Evolutionary conservation across 1,284 basidiomycete genomes (phyloP).

Genomic region (Sparassis latifolia): DNA sequence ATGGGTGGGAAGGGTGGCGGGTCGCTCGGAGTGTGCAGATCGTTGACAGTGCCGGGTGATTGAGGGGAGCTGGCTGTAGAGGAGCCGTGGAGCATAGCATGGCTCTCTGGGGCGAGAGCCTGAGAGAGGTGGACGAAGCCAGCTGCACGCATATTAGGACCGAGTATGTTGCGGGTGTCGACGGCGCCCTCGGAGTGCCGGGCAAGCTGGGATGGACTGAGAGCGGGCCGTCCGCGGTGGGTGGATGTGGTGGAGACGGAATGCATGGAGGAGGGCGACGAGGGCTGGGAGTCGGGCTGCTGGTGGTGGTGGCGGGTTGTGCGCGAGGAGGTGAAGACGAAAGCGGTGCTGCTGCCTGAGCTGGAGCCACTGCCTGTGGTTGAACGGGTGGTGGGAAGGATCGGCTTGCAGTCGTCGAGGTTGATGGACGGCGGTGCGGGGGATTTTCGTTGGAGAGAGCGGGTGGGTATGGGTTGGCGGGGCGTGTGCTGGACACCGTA

Average conservation of each 20-base stretch:
- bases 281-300: constrained; percentile 4
- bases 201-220: constrained; percentile 20
- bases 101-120: constrained; percentile 4
- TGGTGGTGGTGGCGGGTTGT: constrained; percentile 14
- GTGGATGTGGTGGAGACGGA: neutral
- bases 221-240: neutral
- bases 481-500: neutral
- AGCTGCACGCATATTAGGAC: constrained; percentile 26
- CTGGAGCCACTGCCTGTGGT: constrained; percentile 45
- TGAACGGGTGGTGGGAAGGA: constrained; percentile 17
- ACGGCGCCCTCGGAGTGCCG: constrained; percentile 23
- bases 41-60: constrained; percentile 5
- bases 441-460: constrained; percentile 11
- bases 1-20: constrained; percentile 27
- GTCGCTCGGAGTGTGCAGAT: constrained; percentile 7
- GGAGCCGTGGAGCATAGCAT: constrained; percentile 1
- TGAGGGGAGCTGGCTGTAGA: constrained; percentile 4
- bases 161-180: constrained; percentile 23
- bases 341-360: constrained; percentile 13
- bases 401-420: constrained; percentile 21
- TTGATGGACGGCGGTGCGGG: constrained; percentile 22
- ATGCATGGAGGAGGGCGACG: constrained; percentile 2
- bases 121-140: constrained; percentile 24
- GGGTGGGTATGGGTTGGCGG: neutral
- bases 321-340: constrained; percentile 26